phyloP scores from a whole-genome alignment of 305 asterid species.

The Fraxinus greggii region DNA sequence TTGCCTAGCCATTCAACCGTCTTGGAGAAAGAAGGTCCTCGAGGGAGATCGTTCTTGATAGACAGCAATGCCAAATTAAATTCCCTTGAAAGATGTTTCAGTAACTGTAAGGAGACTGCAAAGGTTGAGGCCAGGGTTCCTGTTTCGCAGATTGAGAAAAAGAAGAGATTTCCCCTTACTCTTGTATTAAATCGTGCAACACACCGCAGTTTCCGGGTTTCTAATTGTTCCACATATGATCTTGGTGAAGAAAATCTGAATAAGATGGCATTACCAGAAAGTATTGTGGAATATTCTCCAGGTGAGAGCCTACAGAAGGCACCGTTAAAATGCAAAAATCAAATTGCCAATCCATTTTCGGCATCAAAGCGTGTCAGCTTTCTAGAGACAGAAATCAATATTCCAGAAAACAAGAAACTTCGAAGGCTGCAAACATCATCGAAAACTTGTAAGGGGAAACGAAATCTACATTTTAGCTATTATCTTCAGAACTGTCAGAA shows the following conservation, averaged over 20 bases:
- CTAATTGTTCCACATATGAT: constrained; percentile 27
- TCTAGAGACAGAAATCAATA: constrained; percentile 37
- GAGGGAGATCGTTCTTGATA: constrained; percentile 21
- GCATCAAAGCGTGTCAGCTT: constrained; percentile 55
- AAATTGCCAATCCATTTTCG: constrained; percentile 29
- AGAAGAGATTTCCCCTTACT: constrained; percentile 28
- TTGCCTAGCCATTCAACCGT: constrained; percentile 27
- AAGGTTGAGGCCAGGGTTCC: constrained; percentile 29
- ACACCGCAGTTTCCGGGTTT: constrained; percentile 29
- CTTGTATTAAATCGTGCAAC: constrained; percentile 23
- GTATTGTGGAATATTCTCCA: constrained; percentile 22
- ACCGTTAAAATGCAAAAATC: constrained; percentile 27
- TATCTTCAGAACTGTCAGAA: constrained; percentile 20
- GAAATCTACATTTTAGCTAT: constrained; percentile 14
- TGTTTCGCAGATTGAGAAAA: constrained; percentile 28
- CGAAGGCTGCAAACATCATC: constrained; percentile 35
- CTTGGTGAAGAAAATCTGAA: constrained; percentile 33
- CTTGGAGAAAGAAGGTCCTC: constrained; percentile 30
- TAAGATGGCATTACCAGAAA: constrained; percentile 31
- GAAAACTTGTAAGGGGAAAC: constrained; percentile 46
- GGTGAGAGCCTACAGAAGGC: constrained; percentile 26
- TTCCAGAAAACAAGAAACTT: constrained; percentile 29
- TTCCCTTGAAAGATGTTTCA: constrained; percentile 23
- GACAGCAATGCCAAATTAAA: constrained; percentile 31
- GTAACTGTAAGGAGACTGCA: constrained; percentile 26